Percentiles rank a stretch among this genome's conserved stretches.
Evolutionary conservation across 164 flowering plant genomes (phyloP).

Genomic region (Warburgia ugandensis): DNA sequence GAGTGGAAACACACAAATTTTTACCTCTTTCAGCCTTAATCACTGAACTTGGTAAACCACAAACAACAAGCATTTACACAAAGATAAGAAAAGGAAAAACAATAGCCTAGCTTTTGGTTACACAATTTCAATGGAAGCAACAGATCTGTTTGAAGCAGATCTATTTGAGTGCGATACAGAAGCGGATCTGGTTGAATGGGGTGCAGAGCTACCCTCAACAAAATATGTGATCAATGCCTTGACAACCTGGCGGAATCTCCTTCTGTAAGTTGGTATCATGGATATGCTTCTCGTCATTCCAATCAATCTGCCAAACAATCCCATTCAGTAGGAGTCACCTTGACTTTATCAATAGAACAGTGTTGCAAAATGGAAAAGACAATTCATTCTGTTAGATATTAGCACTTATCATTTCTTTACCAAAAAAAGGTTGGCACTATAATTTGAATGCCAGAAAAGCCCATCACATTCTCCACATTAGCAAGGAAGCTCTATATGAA

Average conservation of each 20-base stretch:
- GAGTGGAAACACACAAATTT: neutral
- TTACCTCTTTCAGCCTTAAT: neutral
- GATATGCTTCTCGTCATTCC: constrained; percentile 64
- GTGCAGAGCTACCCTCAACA: constrained; percentile 19
- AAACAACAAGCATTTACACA: neutral
- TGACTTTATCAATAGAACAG: neutral
- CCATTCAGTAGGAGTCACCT: constrained; percentile 7
- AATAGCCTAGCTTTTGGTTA: constrained; percentile 11
- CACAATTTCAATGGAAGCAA: constrained; percentile 19
- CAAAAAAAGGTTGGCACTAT: no score
- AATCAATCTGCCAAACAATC: constrained; percentile 44
- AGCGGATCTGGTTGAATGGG: constrained; percentile 18
- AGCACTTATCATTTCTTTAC: neutral
- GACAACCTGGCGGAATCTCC: constrained; percentile 54
- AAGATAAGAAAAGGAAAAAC: neutral
- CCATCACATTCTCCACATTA: no score
- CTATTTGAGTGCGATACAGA: no score
- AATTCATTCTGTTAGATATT: neutral
- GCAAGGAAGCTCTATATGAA: no score
- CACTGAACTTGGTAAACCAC: constrained; percentile 2
- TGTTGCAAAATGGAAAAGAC: neutral
- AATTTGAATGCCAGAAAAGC: no score
- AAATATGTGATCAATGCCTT: constrained; percentile 37
- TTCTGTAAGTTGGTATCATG: constrained; percentile 77
- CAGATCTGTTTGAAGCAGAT: no score